A percentile compares a stretch with the other conserved stretches of the same genome.
Evolutionary conservation across 768 basidiomycete species (phyloP).

Genomic region (Tephrocybe sp.): DNA sequence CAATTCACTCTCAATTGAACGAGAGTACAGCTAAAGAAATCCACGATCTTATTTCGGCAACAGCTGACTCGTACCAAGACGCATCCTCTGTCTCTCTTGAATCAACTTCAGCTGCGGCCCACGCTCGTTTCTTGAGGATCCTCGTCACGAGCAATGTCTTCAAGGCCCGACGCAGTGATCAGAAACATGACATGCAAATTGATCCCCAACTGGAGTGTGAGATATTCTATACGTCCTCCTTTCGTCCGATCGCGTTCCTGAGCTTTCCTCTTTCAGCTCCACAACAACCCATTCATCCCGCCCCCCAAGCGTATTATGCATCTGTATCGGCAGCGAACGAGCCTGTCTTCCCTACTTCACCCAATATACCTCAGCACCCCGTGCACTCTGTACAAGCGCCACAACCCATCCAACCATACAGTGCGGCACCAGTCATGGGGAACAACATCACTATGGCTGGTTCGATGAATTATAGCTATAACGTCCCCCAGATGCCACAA

Average conservation of each 20-base stretch:
- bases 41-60: slow-evolving; percentile 60
- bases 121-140: slow-evolving; percentile 76
- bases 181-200: slow-evolving; percentile 42
- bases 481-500: slow-evolving; percentile 36
- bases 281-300: slow-evolving; percentile 12
- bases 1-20: slow-evolving; percentile 53
- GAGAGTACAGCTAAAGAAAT: slow-evolving; percentile 66
- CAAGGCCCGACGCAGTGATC: slow-evolving; percentile 45
- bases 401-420: slow-evolving; percentile 2
- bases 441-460: slow-evolving; percentile 12
- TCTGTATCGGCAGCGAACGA: not conserved
- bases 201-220: slow-evolving; percentile 60
- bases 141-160: slow-evolving; percentile 66
- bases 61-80: slow-evolving; percentile 78
- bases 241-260: slow-evolving; percentile 6
- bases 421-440: not conserved
- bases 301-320: slow-evolving; percentile 31
- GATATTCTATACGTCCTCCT: slow-evolving; percentile 9
- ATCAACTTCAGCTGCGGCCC: slow-evolving; percentile 63
- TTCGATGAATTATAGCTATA: slow-evolving; percentile 28
- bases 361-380: slow-evolving; percentile 25
- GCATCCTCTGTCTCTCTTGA: slow-evolving; percentile 62
- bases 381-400: slow-evolving; percentile 27
- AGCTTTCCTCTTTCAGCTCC: slow-evolving; percentile 20
- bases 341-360: slow-evolving; percentile 37